phyloP scores from a whole-genome alignment of 2,329 filamentous ascomycete genomes.

The Botryosphaeria dothidea region DNA sequence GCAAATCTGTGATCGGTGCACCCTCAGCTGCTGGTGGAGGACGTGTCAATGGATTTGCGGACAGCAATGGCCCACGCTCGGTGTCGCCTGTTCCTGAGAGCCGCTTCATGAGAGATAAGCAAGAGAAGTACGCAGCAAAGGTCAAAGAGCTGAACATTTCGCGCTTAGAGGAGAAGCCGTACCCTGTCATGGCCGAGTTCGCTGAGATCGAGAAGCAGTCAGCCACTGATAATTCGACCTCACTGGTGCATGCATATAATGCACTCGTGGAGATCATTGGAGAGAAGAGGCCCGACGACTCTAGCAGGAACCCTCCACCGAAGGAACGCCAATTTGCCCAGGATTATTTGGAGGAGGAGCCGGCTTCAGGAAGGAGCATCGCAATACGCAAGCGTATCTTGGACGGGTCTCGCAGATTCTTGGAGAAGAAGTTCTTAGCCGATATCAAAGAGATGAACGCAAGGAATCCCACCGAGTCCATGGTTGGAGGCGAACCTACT shows the following conservation, averaged over 20 bases:
- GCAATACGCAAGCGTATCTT: conserved; percentile 78
- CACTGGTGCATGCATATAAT: conserved; percentile 79
- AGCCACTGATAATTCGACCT: conserved; percentile 68
- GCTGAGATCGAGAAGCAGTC: conserved; percentile 70
- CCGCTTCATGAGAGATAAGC: conserved; percentile 79
- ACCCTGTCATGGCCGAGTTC: conserved; percentile 75
- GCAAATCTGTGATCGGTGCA: conserved; percentile 84
- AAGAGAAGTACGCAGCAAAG: conserved; percentile 76
- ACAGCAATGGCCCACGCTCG: conserved; percentile 61
- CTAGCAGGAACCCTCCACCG: conserved; percentile 48
- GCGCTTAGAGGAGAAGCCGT: conserved; percentile 66
- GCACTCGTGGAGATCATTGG: conserved; percentile 77
- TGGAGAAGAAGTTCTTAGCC: conserved; percentile 79
- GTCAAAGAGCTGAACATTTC: conserved; percentile 76
- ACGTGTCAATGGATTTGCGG: conserved; percentile 63
- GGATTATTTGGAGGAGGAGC: conserved; percentile 74
- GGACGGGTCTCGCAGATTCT: conserved; percentile 72
- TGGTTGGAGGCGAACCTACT: conserved; percentile 84
- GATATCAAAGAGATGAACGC: conserved; percentile 76
- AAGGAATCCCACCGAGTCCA: conserved; percentile 85
- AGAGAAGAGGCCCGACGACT: conserved; percentile 40
- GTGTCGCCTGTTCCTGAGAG: conserved; percentile 61
- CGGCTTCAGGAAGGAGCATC: conserved; percentile 63
- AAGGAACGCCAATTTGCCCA: conserved; percentile 74
- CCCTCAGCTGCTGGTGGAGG: conserved; percentile 63